Conservation (phyloP, 371 early-diverging fungal species). For the Mucor indicus region DNA sequence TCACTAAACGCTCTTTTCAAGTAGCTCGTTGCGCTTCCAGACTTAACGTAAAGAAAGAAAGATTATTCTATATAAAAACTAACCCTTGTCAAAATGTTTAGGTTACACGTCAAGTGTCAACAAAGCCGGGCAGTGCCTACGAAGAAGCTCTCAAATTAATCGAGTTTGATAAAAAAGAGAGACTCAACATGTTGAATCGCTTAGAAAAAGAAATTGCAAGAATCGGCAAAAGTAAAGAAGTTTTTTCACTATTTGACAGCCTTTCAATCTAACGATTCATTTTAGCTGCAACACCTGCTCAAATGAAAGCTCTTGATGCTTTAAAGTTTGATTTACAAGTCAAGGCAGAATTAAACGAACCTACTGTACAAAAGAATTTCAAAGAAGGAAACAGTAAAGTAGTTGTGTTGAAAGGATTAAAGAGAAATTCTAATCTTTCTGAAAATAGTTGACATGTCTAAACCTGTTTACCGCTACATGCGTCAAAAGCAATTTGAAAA, state of each 20-base stretch:
- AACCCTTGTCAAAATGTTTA: no score
- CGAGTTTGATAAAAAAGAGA: slow-evolving; percentile 57
- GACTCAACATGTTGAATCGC: slow-evolving; percentile 51
- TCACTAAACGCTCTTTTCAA: background rate
- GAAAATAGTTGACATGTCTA: slow-evolving; percentile 65
- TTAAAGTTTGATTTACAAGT: slow-evolving; percentile 63
- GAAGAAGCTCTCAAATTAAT: slow-evolving; percentile 78
- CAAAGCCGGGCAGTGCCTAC: slow-evolving; percentile 51
- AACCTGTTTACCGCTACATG: slow-evolving; percentile 73
- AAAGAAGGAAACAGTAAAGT: slow-evolving; percentile 50
- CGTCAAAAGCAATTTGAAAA: slow-evolving; percentile 63
- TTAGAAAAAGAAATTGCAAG: slow-evolving; percentile 53
- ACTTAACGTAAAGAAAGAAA: background rate
- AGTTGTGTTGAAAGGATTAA: background rate
- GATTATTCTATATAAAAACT: no score
- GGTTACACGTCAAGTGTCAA: slow-evolving; percentile 21
- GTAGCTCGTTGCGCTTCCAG: background rate
- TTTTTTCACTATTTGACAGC: background rate
- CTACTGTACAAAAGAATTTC: slow-evolving; percentile 69
- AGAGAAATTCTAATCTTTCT: background rate
- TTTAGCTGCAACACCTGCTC: slow-evolving; percentile 36
- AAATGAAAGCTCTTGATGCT: slow-evolving; percentile 53
- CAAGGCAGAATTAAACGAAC: slow-evolving; percentile 70
- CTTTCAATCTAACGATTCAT: background rate
- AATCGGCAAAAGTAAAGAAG: slow-evolving; percentile 43